Evolutionary conservation across 2,329 filamentous ascomycete genomes (phyloP).

Genomic region (Truncatella angustata): DNA sequence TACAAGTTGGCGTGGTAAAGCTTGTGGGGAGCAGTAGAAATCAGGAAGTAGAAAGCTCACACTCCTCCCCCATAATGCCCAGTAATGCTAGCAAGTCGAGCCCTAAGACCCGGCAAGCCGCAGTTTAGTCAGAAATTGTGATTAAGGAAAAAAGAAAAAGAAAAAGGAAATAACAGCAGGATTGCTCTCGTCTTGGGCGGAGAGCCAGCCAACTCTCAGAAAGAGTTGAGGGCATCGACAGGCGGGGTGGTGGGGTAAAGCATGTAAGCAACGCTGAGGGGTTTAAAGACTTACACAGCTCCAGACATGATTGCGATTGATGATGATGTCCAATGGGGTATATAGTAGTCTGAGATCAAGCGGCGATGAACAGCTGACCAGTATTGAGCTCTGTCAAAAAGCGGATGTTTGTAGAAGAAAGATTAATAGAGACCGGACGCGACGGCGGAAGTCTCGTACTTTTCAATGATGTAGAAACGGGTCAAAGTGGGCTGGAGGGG

Average conservation of each 20-base stretch:
- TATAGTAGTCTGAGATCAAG: background rate
- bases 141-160: slow-evolving; percentile 16
- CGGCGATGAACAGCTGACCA: slow-evolving; percentile 3
- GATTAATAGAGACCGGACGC: slow-evolving; percentile 12
- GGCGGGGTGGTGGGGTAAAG: slow-evolving; percentile 17
- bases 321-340: slow-evolving; percentile 7
- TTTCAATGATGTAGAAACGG: slow-evolving; percentile 14
- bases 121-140: slow-evolving; percentile 29
- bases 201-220: slow-evolving; percentile 15
- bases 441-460: slow-evolving; percentile 14
- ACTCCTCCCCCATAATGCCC: slow-evolving; percentile 58
- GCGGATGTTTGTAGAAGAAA: slow-evolving; percentile 14
- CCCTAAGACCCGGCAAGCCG: slow-evolving; percentile 48
- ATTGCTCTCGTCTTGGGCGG: slow-evolving; percentile 13
- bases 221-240: slow-evolving; percentile 14
- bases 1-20: slow-evolving; percentile 23
- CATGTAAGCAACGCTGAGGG: slow-evolving; percentile 4
- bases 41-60: slow-evolving; percentile 33
- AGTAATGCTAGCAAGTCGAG: slow-evolving; percentile 72
- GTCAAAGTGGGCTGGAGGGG: slow-evolving; percentile 11
- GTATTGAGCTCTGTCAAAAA: slow-evolving; percentile 9
- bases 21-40: slow-evolving; percentile 23
- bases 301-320: slow-evolving; percentile 56
- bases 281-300: slow-evolving; percentile 59
- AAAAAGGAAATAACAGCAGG: slow-evolving; percentile 17